Base-by-base conservation (phyloP, 345 rosid genomes). In the Durio zibethinus region DNA sequence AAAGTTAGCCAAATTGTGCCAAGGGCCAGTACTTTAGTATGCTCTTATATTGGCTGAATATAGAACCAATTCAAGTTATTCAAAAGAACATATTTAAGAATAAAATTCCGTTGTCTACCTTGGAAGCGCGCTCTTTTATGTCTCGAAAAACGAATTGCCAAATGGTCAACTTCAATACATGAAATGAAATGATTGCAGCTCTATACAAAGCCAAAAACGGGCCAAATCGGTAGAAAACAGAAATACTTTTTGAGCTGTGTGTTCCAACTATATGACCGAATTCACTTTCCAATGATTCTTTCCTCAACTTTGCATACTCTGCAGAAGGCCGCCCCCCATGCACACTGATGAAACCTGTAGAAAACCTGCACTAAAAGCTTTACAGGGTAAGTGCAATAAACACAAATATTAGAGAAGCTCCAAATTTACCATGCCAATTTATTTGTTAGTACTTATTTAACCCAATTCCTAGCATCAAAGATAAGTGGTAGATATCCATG, bases 231-330 rank as follows among this genome's bases (percentile, higher is more conserved):
- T 88, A 92, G 27, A 87, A 79, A 61, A 84, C 75, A 23, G 97
- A 92, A 38, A 83, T 83, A 74, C 89, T 84, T 82, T 87, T 87
- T 69, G 97, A 87, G 83, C 91, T 87, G 79, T 87, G 81, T 16
- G 82, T 80, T 82, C 93, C 97, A 68, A 92, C 92, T 71, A 89
- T 89, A 53, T 82, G 86, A 59, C 94, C 93, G 81, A 93, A 93
- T 86, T 96, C 91, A 72, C 89, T 91, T 85, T 93, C 99, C 57
- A 96, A 89, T n/a, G 97, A 93, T 83, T 96, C 97, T 90, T 90
- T 93, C 85, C 98, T 89, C 88, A 87, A 77, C 81, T 90, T 96
- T 42, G 97, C 97, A 75, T 93, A 94, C 81, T 92, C 91, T 12
- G 86, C 87, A 11, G 97, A 90, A 29, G 97, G 97, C 82, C 88